Evolutionary conservation across 2,329 filamentous ascomycete genomes (phyloP).

Genomic region (Bipolaris oryzae): DNA sequence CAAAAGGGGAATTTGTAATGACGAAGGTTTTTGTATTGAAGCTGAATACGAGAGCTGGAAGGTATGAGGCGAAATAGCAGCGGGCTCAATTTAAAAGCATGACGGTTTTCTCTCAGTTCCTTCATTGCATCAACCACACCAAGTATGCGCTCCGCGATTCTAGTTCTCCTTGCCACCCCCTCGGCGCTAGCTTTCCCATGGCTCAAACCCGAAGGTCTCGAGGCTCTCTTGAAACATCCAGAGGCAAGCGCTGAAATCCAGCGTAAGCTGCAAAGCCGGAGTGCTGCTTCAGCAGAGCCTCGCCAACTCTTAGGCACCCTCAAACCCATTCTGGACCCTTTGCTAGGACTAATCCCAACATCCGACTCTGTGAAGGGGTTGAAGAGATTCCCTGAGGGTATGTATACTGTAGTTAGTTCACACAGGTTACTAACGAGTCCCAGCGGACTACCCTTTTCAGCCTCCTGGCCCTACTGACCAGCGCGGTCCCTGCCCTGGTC

Average conservation of each 20-base stretch:
- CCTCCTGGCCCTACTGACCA: conserved; percentile 49
- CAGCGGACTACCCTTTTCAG: conserved; percentile 39
- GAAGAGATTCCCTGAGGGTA: conserved; percentile 27
- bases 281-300: not conserved
- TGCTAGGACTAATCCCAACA: conserved; percentile 24
- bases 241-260: conserved; percentile 20
- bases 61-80: not conserved
- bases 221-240: conserved; percentile 23
- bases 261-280: conserved; percentile 12
- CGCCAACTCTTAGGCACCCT: conserved; percentile 17
- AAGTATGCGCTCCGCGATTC: conserved; percentile 17
- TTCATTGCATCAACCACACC: not conserved
- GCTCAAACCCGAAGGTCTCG: conserved; percentile 22
- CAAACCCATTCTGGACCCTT: conserved; percentile 16
- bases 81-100: not conserved
- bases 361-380: conserved; percentile 20
- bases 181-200: conserved; percentile 23
- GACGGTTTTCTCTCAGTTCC: too few relatives aligned
- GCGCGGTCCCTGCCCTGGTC: conserved; percentile 49
- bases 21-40: too few relatives aligned
- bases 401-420: not conserved
- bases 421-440: not conserved
- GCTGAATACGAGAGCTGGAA: not conserved
- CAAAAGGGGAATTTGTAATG: too few relatives aligned
- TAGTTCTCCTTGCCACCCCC: conserved; percentile 12